Evolutionary conservation across 2,329 filamentous ascomycete genomes (phyloP), one percentile per base, ranked within the genome.

Genomic region (Cladophialophora psammophila): DNA sequence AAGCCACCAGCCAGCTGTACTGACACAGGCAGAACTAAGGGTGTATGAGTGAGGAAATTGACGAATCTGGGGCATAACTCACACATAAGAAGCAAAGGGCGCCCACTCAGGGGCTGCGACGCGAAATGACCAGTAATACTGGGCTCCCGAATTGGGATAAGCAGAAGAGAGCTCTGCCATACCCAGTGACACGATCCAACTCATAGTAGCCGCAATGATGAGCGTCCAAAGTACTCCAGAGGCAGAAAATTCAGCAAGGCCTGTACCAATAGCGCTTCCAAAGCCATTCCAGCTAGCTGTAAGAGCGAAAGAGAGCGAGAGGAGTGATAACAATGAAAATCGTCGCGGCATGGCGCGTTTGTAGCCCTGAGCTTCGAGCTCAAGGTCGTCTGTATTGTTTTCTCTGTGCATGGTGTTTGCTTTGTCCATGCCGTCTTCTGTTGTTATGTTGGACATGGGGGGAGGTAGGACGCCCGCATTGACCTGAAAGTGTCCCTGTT

Each of bases 61-160:
- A 53, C 12, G n/a, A 53, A 20, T 31, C 10, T 34, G n/a, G 34
- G 56, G 26, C 20, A 6, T 31, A 9, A 48, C 36, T 53, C 26
- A 66, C 64, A 66, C 9, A 32, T 18, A 66, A 7, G 64, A 66
- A 10, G 64, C 64, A 52, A 66, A 62, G 6, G 64, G 48, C 12
- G 20, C 34, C 15, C 45, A 66, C 18, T 55, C 35, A 5, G 18
- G 18, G 32, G 20, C 57, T 12, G 64, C 52, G 7, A 66, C 58
- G 13, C 55, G 48, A 38, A 62, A 66, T 12, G 64, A 61, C 64
- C 64, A 66, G 38, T 66, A 66, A 32, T 66, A 66, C 35, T 66
- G 64, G 15, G 58, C 64, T 26, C 64, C 64, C 5, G 60, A 32
- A 8, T 53, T 34, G 4, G 63, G 63, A 34, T 53, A 66, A 10